These are phyloP conservation scores for Russula earlei DNA, from an alignment of 768 basidiomycete species.

Conservation along the genomic window DNA sequence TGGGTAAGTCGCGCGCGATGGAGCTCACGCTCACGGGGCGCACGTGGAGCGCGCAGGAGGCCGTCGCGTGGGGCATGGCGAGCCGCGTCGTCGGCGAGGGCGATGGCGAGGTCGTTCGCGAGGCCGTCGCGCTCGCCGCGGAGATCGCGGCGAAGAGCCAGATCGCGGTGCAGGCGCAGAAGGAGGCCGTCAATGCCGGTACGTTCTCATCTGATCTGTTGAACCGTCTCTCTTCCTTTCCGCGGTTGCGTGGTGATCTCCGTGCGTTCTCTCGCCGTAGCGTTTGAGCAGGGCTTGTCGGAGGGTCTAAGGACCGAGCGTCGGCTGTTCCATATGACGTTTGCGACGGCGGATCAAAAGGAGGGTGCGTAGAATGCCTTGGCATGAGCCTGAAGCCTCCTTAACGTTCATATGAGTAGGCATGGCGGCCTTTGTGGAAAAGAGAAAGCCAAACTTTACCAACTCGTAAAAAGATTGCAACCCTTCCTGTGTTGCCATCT, in stretches of 20 bases:
- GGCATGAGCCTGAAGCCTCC: background rate
- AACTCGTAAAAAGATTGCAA: conserved; percentile 33
- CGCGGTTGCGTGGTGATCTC: background rate
- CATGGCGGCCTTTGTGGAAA: conserved; percentile 92
- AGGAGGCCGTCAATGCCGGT: conserved; percentile 93
- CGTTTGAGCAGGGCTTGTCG: conserved; percentile 68
- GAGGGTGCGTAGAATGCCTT: conserved; percentile 51
- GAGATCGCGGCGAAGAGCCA: conserved; percentile 75
- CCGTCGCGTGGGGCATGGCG: conserved; percentile 80
- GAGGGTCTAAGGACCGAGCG: conserved; percentile 86
- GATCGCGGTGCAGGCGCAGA: conserved; percentile 75
- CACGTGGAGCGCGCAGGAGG: conserved; percentile 70
- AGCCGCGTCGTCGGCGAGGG: conserved; percentile 66
- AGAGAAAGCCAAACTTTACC: conserved; percentile 79
- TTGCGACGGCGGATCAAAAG: conserved; percentile 92
- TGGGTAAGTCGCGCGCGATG: conserved; percentile 94
- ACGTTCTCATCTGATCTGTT: background rate
- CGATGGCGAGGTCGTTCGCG: conserved; percentile 72
- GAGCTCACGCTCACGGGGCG: conserved; percentile 88
- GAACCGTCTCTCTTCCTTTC: too few relatives aligned
- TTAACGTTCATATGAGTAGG: conserved; percentile 39
- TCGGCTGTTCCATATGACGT: conserved; percentile 81
- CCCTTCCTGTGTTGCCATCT: background rate
- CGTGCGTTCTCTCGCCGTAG: conserved; percentile 28
- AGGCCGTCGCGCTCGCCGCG: conserved; percentile 74